Evolutionary conservation across 129 eudicot species (phyloP), one percentile per base, ranked within the genome.

Genomic region (sunflower (Helianthus annuus)): DNA sequence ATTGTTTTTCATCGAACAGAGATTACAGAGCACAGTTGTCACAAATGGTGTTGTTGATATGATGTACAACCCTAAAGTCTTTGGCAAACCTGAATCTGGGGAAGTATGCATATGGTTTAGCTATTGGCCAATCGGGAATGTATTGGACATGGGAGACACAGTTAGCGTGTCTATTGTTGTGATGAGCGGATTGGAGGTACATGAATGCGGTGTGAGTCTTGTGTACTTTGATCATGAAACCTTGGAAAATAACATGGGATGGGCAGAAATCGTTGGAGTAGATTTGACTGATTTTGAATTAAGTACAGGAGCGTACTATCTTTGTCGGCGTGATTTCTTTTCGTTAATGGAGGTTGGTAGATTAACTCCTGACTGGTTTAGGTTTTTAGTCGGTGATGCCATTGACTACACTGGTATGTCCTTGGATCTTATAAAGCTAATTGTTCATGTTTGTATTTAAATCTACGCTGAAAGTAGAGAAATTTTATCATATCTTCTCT

Each of bases 51-150:
- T 19, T 19, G 22, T 19, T 19, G 22, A 19, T 19, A 19, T 19
- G 22, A 19, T 19, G 22, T 19, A 19, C 22, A 19, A 19, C 22
- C 22, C 22, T 19, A 19, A 19, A 19, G 22, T 19, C 22, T 19
- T 19, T 19, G 22, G 22, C 22, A 19, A 19, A 19, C 22, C 22
- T 19, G 22, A 19, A 19, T 19, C 22, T 19, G 22, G 22, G 22
- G 5, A 80, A 29, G 64, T 44, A 27, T 72, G 66, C 46, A 60
- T 55, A 14, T 80, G 80, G 76, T 80, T 69, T 54, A 69, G 84
- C 68, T 76, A 69, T 64, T 80, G 80, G 80, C 79, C 75, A 22
- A 74, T 74, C 13, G 80, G 76, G 51, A 69, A 45, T 29, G 2
- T 0, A 12, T 63, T 80, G 32, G 5, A 3, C 1, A n/a, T 11